These are phyloP conservation scores for Cystofilobasidium bisporidii DNA, from an alignment of 768 basidiomycete species.

Conservation along the genomic window DNA sequence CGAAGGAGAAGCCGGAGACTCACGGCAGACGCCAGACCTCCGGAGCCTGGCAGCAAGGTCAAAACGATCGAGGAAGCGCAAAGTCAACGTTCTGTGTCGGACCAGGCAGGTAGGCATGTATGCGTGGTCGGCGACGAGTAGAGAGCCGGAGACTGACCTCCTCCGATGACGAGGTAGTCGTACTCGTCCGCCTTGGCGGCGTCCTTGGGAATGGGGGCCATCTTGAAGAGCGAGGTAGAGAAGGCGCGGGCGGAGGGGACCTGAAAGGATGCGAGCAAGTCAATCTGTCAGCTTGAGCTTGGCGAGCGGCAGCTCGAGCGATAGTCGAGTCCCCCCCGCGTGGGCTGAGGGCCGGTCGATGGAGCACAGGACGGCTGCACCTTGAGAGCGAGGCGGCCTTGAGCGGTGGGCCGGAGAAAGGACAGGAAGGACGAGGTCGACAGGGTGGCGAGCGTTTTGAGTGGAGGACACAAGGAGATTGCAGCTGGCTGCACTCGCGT, in stretches of 20 bases:
- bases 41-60: conserved; percentile 52
- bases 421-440: neutral
- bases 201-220: conserved; percentile 24
- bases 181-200: conserved; percentile 11
- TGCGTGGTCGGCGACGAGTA: neutral
- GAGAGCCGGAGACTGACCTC: conserved; percentile 8
- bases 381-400: neutral
- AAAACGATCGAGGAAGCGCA: neutral
- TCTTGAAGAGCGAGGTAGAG: conserved; percentile 7
- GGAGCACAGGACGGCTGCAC: too few species aligned
- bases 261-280: too few species aligned
- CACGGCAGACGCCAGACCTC: conserved; percentile 79
- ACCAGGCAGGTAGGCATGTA: too few species aligned
- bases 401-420: neutral
- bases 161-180: conserved; percentile 27
- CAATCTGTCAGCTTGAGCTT: too few species aligned
- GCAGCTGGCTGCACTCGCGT: too few species aligned
- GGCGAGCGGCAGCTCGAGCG: too few species aligned
- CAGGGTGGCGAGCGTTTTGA: neutral
- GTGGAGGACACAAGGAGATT: too few species aligned
- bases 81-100: too few species aligned
- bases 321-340: too few species aligned
- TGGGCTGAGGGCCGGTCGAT: too few species aligned
- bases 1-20: conserved; percentile 34
- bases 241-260: conserved; percentile 4